These are phyloP conservation scores for Pinus albicaulis DNA, from an alignment of 75 land plant genomes.

Conservation along the genomic window DNA sequence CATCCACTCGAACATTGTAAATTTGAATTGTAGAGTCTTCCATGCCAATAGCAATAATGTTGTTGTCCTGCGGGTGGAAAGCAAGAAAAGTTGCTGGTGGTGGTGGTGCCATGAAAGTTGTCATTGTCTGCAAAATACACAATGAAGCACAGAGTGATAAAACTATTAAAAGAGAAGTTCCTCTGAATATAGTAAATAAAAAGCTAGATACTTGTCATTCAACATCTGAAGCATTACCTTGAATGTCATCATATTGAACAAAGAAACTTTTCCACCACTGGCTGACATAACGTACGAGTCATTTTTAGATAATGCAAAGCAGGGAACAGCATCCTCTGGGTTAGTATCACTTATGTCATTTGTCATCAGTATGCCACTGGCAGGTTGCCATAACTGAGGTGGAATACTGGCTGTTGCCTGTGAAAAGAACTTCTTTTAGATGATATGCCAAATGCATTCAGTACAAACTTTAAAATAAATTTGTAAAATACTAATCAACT, in stretches of 20 bases:
- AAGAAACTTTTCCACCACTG: conserved; percentile 43
- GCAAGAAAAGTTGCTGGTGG: conserved; percentile 69
- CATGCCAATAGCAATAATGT: conserved; percentile 65
- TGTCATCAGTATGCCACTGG: conserved; percentile 42
- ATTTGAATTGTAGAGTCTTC: conserved; percentile 60
- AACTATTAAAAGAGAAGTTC: conserved; percentile 6
- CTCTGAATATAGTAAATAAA: conserved; percentile 5
- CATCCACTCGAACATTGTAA: conserved; percentile 61
- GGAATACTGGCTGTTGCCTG: conserved; percentile 35
- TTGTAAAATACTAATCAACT: neutral
- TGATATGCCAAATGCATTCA: neutral
- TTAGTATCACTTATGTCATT: conserved; percentile 39
- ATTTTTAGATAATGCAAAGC: conserved; percentile 65
- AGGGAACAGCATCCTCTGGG: conserved; percentile 38
- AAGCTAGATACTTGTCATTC: conserved; percentile 1
- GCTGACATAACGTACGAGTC: conserved; percentile 68
- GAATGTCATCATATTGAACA: conserved; percentile 67
- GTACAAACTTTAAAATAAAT: neutral
- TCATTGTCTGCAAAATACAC: conserved; percentile 37
- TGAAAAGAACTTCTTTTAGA: conserved; percentile 1
- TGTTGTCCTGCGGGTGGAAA: conserved; percentile 64
- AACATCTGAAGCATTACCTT: conserved; percentile 28
- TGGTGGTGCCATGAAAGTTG: conserved; percentile 58
- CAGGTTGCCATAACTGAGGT: conserved; percentile 52
- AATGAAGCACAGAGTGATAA: conserved; percentile 11